Evolutionary conservation across 1,139 yeast genomes (phyloP).

Genomic region (Geotrichum bryndzae): DNA sequence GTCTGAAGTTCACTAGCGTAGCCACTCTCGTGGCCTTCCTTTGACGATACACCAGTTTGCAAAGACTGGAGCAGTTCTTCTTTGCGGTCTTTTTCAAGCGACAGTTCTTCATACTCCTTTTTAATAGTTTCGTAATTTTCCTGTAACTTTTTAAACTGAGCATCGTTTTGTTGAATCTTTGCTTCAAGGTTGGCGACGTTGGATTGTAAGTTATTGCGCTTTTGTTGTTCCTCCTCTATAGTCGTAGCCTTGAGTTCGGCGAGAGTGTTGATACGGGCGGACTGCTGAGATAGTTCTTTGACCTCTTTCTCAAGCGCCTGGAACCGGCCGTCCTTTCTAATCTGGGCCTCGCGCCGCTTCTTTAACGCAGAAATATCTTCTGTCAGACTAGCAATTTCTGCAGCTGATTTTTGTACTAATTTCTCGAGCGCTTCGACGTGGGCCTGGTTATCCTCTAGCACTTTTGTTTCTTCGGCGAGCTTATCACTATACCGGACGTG

Average conservation of each 20-base stretch:
- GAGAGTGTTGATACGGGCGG: conserved; percentile 64
- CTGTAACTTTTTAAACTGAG: conserved; percentile 33
- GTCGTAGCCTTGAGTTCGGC: conserved; percentile 41
- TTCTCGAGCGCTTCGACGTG: conserved; percentile 37
- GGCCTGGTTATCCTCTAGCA: conserved; percentile 37
- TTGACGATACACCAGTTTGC: conserved; percentile 85
- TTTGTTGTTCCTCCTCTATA: conserved; percentile 17
- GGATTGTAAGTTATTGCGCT: conserved; percentile 24
- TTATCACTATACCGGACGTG: conserved; percentile 43
- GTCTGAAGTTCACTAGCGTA: conserved; percentile 68
- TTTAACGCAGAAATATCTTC: conserved; percentile 57
- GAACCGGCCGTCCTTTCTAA: conserved; percentile 59
- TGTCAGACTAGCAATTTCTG: conserved; percentile 55
- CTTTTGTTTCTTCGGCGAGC: conserved; percentile 26
- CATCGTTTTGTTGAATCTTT: conserved; percentile 22
- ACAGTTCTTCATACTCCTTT: conserved; percentile 41
- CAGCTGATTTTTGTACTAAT: conserved; percentile 41
- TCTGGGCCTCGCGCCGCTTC: conserved; percentile 51
- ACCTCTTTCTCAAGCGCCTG: conserved; percentile 58
- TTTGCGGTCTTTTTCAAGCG: conserved; percentile 50
- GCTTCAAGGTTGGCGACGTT: conserved; percentile 26
- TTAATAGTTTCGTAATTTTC: conserved; percentile 44
- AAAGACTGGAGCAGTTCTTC: conserved; percentile 79
- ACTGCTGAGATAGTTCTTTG: conserved; percentile 53
- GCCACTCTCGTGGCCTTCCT: conserved; percentile 76